Percentiles rank a stretch among this genome's conserved stretches.
Evolutionary conservation across 805 yeast genomes (phyloP).

Genomic region (Metschnikowia vanudenii): DNA sequence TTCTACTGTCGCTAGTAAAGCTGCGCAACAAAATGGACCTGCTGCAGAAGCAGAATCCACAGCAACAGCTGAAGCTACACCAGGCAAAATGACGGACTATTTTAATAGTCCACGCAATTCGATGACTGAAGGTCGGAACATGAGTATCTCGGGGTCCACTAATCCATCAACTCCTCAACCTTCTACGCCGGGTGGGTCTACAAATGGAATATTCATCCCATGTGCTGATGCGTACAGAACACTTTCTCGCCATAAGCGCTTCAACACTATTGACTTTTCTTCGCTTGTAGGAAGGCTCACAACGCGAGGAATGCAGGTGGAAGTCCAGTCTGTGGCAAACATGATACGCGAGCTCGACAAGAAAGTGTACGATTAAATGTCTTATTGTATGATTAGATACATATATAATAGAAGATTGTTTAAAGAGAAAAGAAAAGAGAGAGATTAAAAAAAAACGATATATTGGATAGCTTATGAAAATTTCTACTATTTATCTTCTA

Average conservation of each 20-base stretch:
- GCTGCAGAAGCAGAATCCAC: background rate
- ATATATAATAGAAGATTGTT: too few relatives aligned
- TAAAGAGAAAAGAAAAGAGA: too few relatives aligned
- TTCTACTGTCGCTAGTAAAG: conserved; percentile 71
- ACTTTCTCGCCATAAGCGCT: conserved; percentile 75
- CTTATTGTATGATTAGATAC: too few relatives aligned
- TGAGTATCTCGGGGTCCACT: conserved; percentile 4
- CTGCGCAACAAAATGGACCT: conserved; percentile 22
- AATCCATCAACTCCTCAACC: conserved; percentile 22
- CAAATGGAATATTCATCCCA: conserved; percentile 64
- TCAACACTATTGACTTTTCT: conserved; percentile 69
- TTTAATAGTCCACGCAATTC: conserved; percentile 4
- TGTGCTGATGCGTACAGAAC: conserved; percentile 90
- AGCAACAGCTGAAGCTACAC: background rate
- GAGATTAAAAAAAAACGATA: too few relatives aligned
- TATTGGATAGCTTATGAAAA: too few relatives aligned
- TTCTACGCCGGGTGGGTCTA: conserved; percentile 20
- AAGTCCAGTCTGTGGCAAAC: conserved; percentile 85
- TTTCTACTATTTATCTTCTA: too few relatives aligned
- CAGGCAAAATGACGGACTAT: conserved; percentile 7
- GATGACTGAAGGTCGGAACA: background rate
- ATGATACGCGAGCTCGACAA: conserved; percentile 80
- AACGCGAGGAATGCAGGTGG: conserved; percentile 86
- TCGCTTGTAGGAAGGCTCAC: conserved; percentile 71
- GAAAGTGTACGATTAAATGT: conserved; percentile 46